These are phyloP conservation scores for Knoxia roxburghii DNA, from an alignment of 257 asterid species.

Conservation along the genomic window DNA sequence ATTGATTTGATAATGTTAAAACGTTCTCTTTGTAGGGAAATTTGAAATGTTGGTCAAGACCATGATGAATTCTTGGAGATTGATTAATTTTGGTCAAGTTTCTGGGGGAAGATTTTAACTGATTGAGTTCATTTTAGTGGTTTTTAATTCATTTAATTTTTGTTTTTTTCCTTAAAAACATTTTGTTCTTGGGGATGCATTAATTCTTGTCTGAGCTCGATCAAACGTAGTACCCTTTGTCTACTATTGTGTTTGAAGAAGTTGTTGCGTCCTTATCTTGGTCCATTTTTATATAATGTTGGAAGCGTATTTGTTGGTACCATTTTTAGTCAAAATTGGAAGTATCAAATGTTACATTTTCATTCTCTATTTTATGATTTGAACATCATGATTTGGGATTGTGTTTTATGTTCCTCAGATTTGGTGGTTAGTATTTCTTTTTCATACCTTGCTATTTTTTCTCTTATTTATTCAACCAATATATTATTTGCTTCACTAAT, in stretches of 20 bases:
- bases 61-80: background rate
- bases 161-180: background rate
- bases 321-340: background rate
- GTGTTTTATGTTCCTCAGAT: background rate
- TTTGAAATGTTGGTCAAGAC: background rate
- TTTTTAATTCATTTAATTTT: background rate
- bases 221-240: too few species aligned
- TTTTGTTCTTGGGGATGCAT: background rate
- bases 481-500: too few species aligned
- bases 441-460: background rate
- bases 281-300: background rate
- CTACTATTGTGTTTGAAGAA: background rate
- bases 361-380: background rate
- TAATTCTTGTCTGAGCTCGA: background rate
- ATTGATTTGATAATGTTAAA: too few species aligned
- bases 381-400: background rate
- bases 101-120: too few species aligned
- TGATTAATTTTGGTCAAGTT: background rate
- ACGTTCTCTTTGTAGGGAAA: background rate
- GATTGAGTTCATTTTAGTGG: background rate
- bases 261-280: background rate
- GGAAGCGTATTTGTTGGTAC: background rate
- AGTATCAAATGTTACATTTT: background rate
- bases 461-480: too few species aligned
- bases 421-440: conserved; percentile 4